Evolutionary conservation across 352 stramenopile genomes (phyloP).

Genomic region (Saprolegnia diclina): DNA sequence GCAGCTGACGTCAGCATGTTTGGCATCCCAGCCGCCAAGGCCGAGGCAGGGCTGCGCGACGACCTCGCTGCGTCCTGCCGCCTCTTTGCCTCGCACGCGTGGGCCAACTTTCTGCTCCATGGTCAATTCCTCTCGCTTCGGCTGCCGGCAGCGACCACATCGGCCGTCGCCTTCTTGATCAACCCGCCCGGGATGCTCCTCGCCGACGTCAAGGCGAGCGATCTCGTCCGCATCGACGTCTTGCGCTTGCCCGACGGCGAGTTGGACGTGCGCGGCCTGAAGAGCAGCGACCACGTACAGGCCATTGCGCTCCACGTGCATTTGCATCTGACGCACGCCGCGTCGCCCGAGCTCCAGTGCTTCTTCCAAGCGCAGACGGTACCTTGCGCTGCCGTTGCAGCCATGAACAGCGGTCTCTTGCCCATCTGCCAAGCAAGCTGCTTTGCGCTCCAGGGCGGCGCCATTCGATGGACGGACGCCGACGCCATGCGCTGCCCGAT

Average conservation of each 20-base stretch:
- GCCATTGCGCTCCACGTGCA: neutral
- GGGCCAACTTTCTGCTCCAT: neutral
- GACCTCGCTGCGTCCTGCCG: neutral
- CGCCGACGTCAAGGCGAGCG: neutral
- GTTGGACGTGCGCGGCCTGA: neutral
- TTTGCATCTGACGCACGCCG: neutral
- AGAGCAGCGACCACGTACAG: neutral
- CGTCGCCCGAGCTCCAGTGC: neutral
- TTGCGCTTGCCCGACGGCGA: neutral
- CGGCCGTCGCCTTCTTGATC: neutral
- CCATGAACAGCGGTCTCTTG: neutral
- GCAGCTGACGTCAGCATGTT: neutral
- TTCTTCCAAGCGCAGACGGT: neutral
- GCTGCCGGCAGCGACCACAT: neutral
- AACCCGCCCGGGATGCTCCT: neutral
- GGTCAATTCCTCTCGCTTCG: neutral
- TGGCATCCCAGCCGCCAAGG: neutral
- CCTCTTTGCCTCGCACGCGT: neutral
- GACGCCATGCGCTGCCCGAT: neutral
- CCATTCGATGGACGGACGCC: neutral
- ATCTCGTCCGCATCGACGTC: neutral
- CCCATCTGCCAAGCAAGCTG: slow-evolving; percentile 1
- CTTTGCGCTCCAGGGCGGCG: neutral
- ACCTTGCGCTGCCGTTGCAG: neutral
- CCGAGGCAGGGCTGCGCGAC: neutral